These are phyloP conservation scores for Lophium mytilinum DNA, from an alignment of 495 filamentous ascomycete species.

Conservation along the genomic window DNA sequence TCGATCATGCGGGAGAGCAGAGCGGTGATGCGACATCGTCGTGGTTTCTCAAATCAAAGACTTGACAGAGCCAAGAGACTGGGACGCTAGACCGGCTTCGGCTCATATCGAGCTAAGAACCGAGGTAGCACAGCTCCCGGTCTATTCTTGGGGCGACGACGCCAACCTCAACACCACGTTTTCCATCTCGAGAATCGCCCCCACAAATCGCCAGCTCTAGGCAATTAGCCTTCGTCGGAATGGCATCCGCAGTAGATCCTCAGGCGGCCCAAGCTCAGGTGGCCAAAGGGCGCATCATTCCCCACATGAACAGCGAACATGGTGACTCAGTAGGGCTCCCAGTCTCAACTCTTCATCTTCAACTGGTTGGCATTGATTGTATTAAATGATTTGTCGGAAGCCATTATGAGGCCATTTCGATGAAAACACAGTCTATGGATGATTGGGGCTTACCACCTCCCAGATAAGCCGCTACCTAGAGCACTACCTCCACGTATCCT, in stretches of 20 bases:
- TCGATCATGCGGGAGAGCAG: not conserved
- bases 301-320: conserved; percentile 79
- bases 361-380: not conserved
- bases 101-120: not conserved
- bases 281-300: conserved; percentile 54
- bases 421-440: not conserved
- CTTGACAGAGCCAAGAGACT: not conserved
- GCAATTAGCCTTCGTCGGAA: not conserved
- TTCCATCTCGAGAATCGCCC: not conserved
- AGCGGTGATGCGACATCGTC: not conserved
- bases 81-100: not conserved
- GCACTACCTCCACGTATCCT: conserved; percentile 47
- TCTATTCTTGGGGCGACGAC: not conserved
- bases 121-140: not conserved
- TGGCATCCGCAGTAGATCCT: conserved; percentile 18
- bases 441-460: not conserved
- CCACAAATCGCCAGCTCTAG: not conserved
- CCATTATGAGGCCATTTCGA: not conserved
- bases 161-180: not conserved
- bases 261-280: conserved; percentile 34
- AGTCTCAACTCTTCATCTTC: not conserved
- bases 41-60: no score
- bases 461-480: conserved; percentile 56
- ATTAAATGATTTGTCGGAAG: not conserved
- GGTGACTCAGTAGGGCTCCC: conserved; percentile 41